Conservation (phyloP, 352 stramenopile genomes). For the Phytophthora cactorum region DNA sequence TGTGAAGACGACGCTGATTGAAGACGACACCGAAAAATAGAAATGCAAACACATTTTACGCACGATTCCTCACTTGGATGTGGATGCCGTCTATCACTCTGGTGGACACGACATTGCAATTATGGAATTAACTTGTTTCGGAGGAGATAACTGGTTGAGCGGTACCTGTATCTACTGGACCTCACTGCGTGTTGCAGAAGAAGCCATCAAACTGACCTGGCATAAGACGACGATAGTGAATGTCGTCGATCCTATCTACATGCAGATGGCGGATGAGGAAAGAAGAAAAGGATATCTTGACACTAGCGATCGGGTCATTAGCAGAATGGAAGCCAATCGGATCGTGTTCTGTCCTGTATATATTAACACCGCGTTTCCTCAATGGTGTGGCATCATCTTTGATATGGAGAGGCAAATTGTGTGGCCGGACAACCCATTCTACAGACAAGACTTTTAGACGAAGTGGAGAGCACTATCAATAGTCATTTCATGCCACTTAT, state of each 20-base stretch:
- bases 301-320: neutral
- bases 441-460: neutral
- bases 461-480: neutral
- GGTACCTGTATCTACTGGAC: neutral
- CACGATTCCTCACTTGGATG: too few relatives aligned
- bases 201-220: neutral
- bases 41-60: too few relatives aligned
- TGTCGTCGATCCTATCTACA: neutral
- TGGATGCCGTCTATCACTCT: neutral
- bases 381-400: neutral
- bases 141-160: neutral
- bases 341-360: neutral
- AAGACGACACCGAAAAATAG: too few relatives aligned
- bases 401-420: neutral
- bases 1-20: too few relatives aligned
- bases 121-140: neutral
- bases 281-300: neutral
- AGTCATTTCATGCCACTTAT: too few relatives aligned
- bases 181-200: neutral
- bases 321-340: neutral
- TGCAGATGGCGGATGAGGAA: neutral
- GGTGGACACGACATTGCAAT: neutral
- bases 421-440: neutral
- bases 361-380: neutral
- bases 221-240: neutral